These are phyloP conservation scores for Lepidium sativum DNA, from an alignment of 345 rosid species.

Conservation along the genomic window DNA sequence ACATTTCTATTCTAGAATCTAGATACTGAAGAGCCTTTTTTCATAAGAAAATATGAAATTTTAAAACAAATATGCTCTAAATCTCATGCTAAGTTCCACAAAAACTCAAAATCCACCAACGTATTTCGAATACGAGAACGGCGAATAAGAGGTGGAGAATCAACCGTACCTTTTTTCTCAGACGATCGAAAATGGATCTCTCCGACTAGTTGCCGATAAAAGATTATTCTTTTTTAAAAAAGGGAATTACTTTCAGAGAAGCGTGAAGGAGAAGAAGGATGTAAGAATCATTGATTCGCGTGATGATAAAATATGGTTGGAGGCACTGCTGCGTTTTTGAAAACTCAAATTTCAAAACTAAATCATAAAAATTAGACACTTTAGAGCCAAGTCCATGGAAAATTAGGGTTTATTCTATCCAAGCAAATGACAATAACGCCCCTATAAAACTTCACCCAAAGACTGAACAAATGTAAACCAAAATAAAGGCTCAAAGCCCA, in stretches of 20 bases:
- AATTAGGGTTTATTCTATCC: slow-evolving; percentile 16
- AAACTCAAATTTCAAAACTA: slow-evolving; percentile 3
- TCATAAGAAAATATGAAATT: neutral
- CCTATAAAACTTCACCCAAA: neutral
- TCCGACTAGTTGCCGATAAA: neutral
- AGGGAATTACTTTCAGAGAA: neutral
- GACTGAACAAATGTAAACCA: neutral
- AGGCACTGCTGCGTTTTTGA: slow-evolving; percentile 10
- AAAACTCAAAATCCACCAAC: neutral
- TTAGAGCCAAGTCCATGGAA: slow-evolving; percentile 1
- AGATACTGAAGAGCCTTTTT: neutral
- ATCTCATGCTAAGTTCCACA: neutral
- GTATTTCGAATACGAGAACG: no score
- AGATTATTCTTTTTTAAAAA: no score
- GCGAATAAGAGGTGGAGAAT: neutral
- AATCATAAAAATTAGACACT: neutral
- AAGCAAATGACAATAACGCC: slow-evolving; percentile 5
- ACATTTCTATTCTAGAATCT: neutral
- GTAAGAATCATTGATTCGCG: slow-evolving; percentile 20
- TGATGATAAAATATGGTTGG: neutral
- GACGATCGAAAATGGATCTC: neutral
- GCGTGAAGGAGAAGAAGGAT: slow-evolving; percentile 20
- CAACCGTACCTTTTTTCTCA: neutral
- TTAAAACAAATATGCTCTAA: neutral
- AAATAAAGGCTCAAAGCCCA: neutral